Evolutionary conservation across 371 early-diverging fungal species (phyloP).

Genomic region (Nematocida parisii): DNA sequence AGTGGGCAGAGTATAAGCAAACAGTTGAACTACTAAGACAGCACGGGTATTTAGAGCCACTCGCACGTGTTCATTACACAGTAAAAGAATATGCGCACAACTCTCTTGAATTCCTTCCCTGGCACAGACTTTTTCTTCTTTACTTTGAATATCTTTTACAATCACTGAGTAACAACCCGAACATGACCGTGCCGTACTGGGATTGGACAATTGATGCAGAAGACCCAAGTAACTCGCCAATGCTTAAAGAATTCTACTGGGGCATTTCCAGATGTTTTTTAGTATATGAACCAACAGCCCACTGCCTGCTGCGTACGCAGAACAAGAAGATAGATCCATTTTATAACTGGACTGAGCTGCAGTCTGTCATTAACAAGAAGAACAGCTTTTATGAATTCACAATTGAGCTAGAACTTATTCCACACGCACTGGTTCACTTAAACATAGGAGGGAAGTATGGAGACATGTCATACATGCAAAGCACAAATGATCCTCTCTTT

Average conservation of each 20-base stretch:
- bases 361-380: conserved; percentile 64
- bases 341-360: conserved; percentile 65
- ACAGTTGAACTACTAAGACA: conserved; percentile 37
- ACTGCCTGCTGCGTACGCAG: conserved; percentile 48
- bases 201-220: conserved; percentile 69
- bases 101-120: conserved; percentile 65
- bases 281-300: conserved; percentile 52
- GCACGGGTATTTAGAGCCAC: conserved; percentile 31
- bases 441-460: conserved; percentile 71
- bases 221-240: conserved; percentile 42
- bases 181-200: conserved; percentile 72
- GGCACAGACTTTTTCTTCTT: conserved; percentile 66
- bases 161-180: conserved; percentile 66
- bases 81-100: conserved; percentile 69
- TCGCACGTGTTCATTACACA: conserved; percentile 29
- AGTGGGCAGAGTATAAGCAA: conserved; percentile 49
- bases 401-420: conserved; percentile 67
- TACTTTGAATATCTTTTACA: conserved; percentile 66
- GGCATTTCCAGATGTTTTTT: conserved; percentile 25
- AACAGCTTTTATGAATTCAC: conserved; percentile 69
- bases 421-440: conserved; percentile 71
- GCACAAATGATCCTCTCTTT: conserved; percentile 72
- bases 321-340: conserved; percentile 61
- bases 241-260: conserved; percentile 21
- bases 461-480: conserved; percentile 59